These are phyloP conservation scores for Dichotomopilus funicola DNA, from an alignment of 2,329 filamentous ascomycete genomes.

Conservation along the genomic window DNA sequence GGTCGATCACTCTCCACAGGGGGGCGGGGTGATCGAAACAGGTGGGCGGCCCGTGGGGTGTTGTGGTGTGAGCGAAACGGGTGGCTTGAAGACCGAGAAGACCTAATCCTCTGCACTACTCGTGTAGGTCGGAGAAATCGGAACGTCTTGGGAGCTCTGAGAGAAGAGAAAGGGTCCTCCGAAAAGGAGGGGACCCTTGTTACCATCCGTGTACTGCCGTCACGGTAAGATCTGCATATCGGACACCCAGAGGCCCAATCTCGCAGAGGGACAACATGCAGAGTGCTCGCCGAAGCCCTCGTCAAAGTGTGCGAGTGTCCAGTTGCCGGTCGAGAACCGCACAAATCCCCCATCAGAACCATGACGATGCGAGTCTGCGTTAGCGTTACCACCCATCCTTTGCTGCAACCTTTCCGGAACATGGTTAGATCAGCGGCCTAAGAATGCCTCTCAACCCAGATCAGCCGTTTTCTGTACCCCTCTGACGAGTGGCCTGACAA, in stretches of 20 bases:
- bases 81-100: no score
- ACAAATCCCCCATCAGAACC: no score
- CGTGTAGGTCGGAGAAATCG: neutral
- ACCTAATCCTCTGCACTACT: neutral
- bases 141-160: neutral
- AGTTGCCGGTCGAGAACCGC: no score
- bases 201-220: conserved; percentile 7
- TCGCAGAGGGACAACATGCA: conserved; percentile 7
- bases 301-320: neutral
- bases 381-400: conserved; percentile 1
- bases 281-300: neutral
- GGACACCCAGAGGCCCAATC: conserved; percentile 9
- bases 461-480: no score
- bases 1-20: neutral
- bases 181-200: neutral
- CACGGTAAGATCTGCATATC: conserved; percentile 16
- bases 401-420: conserved; percentile 11
- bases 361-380: neutral
- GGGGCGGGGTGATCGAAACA: neutral
- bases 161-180: neutral
- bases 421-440: conserved; percentile 19
- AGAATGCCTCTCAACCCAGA: neutral
- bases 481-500: no score
- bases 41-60: no score
- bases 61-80: no score